Base-by-base conservation (phyloP, 257 asterid species). In the Solanum gandarillasii region DNA sequence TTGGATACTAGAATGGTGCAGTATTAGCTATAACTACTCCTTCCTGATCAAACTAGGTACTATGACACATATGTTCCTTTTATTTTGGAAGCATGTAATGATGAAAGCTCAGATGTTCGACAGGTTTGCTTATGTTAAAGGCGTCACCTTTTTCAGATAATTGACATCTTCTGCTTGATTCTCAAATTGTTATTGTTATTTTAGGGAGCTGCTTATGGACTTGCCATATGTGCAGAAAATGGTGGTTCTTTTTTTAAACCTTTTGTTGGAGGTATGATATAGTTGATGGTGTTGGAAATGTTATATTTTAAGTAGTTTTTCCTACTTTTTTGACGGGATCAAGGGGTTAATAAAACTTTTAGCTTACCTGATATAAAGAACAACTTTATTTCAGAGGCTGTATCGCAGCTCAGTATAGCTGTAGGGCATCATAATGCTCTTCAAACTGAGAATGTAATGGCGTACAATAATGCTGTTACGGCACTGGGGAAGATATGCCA, bases 181-280 rank as follows among this genome's bases (percentile, higher is more conserved):
- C 74, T 67, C 60, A 32, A 67, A 67, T 27, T 25, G 3, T 5
- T 67, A 27, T 3, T 89, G 41, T 70, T 83, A 71, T 90, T 84
- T 55, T 96, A 96, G 99, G 98, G 96, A 88, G 96, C 98, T 87
- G 94, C 94, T 12, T 96, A 96, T 93, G 99, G 99, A 85, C 96
- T 96, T 90, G 98, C 98, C 1, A 93, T 95, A 27, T 96, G 98
- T 92, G 99, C 98, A 8, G 98, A 96, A 89, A 92, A 89, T 60
- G 99, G 98, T 88, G 95, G 98, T 86, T 87, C 98, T 86, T 94
- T 88, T 21, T 94, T 96, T 88, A 95, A 95, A 93, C 94, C 96
- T 20, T 96, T 96, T 82, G 98, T 94, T 36, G 98, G 96, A 92
- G 99, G 99, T 95, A 90, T 71, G 35, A 62, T 23, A 62, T n/a